Percentiles rank a stretch among this genome's conserved stretches.
phyloP scores from a whole-genome alignment of 1,284 basidiomycete genomes.

The Boletus sp. region DNA sequence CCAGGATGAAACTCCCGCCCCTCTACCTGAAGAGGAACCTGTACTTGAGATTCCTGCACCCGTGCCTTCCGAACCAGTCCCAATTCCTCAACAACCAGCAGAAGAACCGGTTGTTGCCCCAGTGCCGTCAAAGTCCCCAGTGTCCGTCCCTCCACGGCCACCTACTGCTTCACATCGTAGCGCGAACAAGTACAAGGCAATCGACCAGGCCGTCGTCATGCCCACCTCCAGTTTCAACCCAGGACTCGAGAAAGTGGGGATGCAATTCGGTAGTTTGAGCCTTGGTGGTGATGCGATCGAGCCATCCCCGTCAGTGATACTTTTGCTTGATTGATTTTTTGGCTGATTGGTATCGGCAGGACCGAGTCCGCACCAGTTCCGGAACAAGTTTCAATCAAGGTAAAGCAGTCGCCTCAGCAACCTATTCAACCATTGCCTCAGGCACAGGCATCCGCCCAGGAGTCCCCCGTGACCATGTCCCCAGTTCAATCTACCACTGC shows the following conservation, averaged over 20 bases:
- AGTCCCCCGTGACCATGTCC: constrained; percentile 33
- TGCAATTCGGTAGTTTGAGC: constrained; percentile 80
- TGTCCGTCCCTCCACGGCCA: constrained; percentile 43
- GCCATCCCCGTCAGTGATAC: constrained; percentile 42
- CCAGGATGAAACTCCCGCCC: constrained; percentile 14
- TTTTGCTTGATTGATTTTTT: neutral
- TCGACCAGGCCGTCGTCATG: constrained; percentile 75
- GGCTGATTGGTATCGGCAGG: constrained; percentile 18
- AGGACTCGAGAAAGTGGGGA: constrained; percentile 69
- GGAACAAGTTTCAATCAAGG: constrained; percentile 46
- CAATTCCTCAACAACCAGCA: constrained; percentile 11
- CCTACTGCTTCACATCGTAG: constrained; percentile 51
- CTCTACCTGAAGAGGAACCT: constrained; percentile 20
- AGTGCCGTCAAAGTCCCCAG: constrained; percentile 32
- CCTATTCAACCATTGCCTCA: constrained; percentile 32
- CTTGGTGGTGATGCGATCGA: constrained; percentile 65
- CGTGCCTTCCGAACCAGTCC: constrained; percentile 11
- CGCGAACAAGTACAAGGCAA: constrained; percentile 62
- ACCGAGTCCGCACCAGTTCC: constrained; percentile 17
- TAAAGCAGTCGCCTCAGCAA: constrained; percentile 46
- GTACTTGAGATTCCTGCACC: constrained; percentile 10
- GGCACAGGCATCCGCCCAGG: constrained; percentile 22
- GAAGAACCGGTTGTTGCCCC: constrained; percentile 24
- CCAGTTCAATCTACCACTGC: constrained; percentile 37
- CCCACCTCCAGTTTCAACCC: constrained; percentile 58